These are phyloP conservation scores for Plenodomus lindquistii DNA, from an alignment of 2,329 filamentous ascomycete genomes.

Conservation along the genomic window DNA sequence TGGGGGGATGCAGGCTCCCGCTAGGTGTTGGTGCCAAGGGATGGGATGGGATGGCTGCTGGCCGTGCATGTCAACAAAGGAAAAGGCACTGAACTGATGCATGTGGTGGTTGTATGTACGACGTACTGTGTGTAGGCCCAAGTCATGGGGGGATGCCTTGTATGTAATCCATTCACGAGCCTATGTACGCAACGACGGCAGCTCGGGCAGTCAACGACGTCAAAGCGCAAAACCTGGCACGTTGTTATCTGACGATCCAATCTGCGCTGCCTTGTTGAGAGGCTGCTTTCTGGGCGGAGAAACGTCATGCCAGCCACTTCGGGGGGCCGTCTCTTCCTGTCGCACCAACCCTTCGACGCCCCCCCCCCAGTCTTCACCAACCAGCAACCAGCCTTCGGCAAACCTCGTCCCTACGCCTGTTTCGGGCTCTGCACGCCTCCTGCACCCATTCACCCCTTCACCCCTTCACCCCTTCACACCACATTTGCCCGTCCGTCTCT, in stretches of 20 bases:
- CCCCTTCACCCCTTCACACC: neutral
- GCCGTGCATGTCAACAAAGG: too few relatives aligned
- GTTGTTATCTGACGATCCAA: slow-evolving; percentile 2
- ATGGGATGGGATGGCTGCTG: too few relatives aligned
- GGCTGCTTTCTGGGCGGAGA: neutral
- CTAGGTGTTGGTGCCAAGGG: neutral
- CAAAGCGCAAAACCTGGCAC: neutral
- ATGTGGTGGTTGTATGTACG: too few relatives aligned
- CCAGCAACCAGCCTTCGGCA: slow-evolving; percentile 5
- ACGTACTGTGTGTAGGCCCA: too few relatives aligned
- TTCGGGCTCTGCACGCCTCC: neutral
- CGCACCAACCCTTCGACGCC: slow-evolving; percentile 15
- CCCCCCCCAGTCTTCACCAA: slow-evolving; percentile 4
- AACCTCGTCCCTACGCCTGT: neutral
- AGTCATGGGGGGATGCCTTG: too few relatives aligned
- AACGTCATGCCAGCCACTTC: slow-evolving; percentile 10
- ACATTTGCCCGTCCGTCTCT: neutral
- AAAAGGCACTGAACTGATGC: too few relatives aligned
- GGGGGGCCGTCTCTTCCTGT: slow-evolving; percentile 8
- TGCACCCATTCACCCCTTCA: too few relatives aligned
- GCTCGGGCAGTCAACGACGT: too few relatives aligned
- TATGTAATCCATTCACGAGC: too few relatives aligned
- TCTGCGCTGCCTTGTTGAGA: slow-evolving; percentile 4
- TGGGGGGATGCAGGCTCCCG: neutral
- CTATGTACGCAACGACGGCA: too few relatives aligned